A percentile compares a stretch with the other conserved stretches of the same genome.
Conservation (phyloP, 2,329 filamentous ascomycete species). For the Venturia oleaginea region DNA sequence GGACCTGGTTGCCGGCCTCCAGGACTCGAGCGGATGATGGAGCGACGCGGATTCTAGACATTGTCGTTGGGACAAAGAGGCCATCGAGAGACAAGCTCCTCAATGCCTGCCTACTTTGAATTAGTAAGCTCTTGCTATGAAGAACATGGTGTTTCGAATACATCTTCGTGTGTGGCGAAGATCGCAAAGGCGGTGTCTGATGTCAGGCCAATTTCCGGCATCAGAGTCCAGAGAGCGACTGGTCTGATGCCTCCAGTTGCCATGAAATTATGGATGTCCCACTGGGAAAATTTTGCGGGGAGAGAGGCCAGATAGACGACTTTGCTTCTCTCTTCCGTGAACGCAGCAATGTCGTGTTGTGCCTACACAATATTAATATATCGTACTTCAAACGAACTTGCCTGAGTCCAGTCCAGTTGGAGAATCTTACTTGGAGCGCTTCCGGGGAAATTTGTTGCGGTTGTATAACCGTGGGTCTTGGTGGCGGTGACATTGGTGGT, state of each 20-base stretch:
- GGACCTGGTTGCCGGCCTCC: background rate
- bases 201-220: no score
- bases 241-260: background rate
- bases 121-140: background rate
- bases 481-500: no score
- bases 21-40: background rate
- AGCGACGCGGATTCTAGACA: background rate
- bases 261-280: background rate
- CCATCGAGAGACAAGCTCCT: background rate
- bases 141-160: background rate
- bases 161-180: background rate
- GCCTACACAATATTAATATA: background rate
- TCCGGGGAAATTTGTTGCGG: background rate
- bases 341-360: background rate
- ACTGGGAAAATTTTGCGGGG: background rate
- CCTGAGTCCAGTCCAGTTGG: background rate
- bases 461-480: no score
- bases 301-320: background rate
- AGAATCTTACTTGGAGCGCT: background rate
- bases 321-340: background rate
- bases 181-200: background rate
- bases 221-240: background rate
- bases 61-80: background rate
- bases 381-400: background rate
- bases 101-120: background rate